These are phyloP conservation scores for Pseudogymnoascus sp. DNA, from an alignment of 2,329 filamentous ascomycete species.

Conservation along the genomic window DNA sequence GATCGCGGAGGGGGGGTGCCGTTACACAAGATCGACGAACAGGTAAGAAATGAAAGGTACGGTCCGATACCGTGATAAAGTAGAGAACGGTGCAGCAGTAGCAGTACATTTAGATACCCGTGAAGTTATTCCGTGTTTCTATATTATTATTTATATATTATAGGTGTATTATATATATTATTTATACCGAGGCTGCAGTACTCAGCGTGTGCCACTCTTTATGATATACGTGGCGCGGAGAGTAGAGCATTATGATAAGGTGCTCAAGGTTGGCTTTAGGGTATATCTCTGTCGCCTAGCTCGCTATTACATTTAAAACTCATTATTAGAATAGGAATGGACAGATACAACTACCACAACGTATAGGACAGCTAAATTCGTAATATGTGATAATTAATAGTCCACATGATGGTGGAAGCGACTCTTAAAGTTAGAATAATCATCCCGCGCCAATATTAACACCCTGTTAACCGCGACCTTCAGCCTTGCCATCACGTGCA, in stretches of 20 bases:
- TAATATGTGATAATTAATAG: background rate
- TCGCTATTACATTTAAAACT: background rate
- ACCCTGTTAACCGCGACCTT: background rate
- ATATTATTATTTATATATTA: background rate
- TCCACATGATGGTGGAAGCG: too few species aligned
- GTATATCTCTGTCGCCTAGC: background rate
- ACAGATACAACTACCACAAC: background rate
- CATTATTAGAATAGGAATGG: background rate
- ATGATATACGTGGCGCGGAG: background rate
- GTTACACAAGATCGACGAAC: background rate
- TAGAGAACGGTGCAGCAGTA: background rate
- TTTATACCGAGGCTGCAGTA: background rate
- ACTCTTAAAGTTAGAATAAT: too few species aligned
- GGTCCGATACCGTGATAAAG: background rate
- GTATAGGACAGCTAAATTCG: too few species aligned
- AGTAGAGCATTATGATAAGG: background rate
- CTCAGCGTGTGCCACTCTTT: background rate
- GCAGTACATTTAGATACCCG: background rate
- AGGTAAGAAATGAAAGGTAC: too few species aligned
- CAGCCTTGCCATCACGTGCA: background rate
- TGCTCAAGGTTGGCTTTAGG: background rate
- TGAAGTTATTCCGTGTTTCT: background rate
- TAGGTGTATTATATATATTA: background rate
- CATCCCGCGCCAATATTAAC: background rate
- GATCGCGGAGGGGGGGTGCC: background rate